Evolutionary conservation across 140 eudicot species (phyloP).

Genomic region (Cichorium intybus): DNA sequence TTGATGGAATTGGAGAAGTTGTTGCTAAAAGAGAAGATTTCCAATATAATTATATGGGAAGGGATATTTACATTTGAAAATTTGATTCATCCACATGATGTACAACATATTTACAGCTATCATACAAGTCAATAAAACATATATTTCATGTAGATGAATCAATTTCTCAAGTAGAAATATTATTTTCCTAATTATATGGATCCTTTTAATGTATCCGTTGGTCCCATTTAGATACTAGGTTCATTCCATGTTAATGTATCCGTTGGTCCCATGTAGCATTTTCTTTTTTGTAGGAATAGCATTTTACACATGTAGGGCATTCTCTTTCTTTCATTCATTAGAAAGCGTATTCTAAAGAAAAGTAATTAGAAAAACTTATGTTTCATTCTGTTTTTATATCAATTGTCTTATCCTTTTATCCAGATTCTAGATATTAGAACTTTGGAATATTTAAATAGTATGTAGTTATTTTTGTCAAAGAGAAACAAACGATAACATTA

Average conservation of each 20-base stretch:
- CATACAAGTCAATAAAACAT: no score
- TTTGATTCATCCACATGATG: no score
- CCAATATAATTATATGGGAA: conserved; percentile 47
- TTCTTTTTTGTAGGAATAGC: conserved; percentile 8
- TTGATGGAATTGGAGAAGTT: no score
- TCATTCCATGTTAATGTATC: conserved; percentile 26
- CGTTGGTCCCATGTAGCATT: conserved; percentile 30
- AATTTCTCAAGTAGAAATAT: no score
- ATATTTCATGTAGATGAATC: no score
- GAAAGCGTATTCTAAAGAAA: background rate
- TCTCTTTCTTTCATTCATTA: conserved; percentile 11
- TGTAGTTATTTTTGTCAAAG: no score
- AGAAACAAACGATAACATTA: no score
- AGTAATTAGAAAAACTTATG: background rate
- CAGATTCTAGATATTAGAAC: background rate
- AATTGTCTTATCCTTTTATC: no score
- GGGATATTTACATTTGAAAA: no score
- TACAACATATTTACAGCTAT: no score
- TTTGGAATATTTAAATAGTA: no score
- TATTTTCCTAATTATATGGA: no score
- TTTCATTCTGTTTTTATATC: background rate
- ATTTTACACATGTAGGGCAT: conserved; percentile 4
- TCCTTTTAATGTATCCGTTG: conserved; percentile 19
- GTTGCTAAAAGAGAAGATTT: conserved; percentile 33
- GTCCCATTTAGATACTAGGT: conserved; percentile 19